Conservation (phyloP, 2,329 filamentous ascomycete genomes). For the Calonectria pseudoturangicola region DNA sequence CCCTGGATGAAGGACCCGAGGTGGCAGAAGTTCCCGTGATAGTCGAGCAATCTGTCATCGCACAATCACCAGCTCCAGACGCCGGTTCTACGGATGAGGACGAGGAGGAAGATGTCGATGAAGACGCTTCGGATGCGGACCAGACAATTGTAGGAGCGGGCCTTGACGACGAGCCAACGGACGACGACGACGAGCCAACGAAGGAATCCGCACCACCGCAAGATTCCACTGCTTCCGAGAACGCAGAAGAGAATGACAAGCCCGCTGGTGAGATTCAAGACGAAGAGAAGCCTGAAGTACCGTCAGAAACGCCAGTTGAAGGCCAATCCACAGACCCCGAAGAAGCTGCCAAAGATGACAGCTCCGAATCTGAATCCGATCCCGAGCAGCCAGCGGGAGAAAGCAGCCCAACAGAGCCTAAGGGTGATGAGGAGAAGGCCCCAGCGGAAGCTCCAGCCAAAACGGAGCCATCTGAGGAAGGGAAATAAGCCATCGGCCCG, state of each 20-base stretch:
- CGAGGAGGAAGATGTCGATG: constrained; percentile 39
- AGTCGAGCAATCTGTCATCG: constrained; percentile 60
- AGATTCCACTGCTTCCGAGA: constrained; percentile 46
- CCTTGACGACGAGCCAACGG: constrained; percentile 51
- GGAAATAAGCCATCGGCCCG: constrained; percentile 37
- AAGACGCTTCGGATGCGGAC: constrained; percentile 48
- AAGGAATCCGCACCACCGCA: constrained; percentile 31
- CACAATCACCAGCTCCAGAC: constrained; percentile 39
- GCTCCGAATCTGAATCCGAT: constrained; percentile 14
- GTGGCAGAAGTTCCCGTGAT: constrained; percentile 64
- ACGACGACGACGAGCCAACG: constrained; percentile 32
- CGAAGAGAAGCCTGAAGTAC: constrained; percentile 25
- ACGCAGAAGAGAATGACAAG: constrained; percentile 46
- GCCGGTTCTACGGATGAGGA: constrained; percentile 33
- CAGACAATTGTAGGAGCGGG: constrained; percentile 51
- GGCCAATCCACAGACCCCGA: constrained; percentile 28
- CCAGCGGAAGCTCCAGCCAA: constrained; percentile 26
- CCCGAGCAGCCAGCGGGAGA: constrained; percentile 33
- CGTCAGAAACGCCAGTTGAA: constrained; percentile 35
- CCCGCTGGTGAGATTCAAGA: constrained; percentile 28
- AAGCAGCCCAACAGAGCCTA: constrained; percentile 30
- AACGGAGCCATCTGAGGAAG: constrained; percentile 38
- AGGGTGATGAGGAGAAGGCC: constrained; percentile 37
- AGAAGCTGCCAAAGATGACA: constrained; percentile 2
- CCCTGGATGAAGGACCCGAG: constrained; percentile 72